These are phyloP conservation scores for Paramecium sexaurelia DNA, from an alignment of 73 alveolate species.

Conservation along the genomic window DNA sequence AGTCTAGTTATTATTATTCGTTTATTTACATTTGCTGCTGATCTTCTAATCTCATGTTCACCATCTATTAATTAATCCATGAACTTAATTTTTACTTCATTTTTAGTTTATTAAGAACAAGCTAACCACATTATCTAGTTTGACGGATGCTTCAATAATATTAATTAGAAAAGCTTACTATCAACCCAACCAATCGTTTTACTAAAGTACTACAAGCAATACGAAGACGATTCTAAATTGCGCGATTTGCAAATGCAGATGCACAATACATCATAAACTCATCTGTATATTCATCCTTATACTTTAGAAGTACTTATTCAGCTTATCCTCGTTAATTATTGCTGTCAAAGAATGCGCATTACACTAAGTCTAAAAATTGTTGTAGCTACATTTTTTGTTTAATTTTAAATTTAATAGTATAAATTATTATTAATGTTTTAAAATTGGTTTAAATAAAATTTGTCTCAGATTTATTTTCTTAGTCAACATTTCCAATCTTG, in stretches of 20 bases:
- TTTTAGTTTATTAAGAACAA: background rate
- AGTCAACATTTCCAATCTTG: too few relatives aligned
- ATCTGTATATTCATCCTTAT: constrained; percentile 19
- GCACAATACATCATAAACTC: background rate
- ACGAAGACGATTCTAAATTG: background rate
- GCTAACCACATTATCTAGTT: background rate
- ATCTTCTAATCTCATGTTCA: constrained; percentile 31
- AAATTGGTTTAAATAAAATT: background rate
- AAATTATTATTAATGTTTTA: background rate
- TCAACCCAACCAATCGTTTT: background rate
- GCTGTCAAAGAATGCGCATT: constrained; percentile 15
- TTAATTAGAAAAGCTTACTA: background rate
- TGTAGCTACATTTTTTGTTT: constrained; percentile 33
- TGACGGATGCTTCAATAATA: background rate
- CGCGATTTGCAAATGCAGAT: constrained; percentile 18
- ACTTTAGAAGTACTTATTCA: background rate
- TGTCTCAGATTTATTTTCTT: too few relatives aligned
- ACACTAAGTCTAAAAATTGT: background rate
- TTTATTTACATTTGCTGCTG: constrained; percentile 41
- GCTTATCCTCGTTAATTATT: background rate
- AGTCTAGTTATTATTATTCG: background rate
- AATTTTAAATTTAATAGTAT: background rate
- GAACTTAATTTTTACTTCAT: constrained; percentile 10
- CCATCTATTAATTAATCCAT: constrained; percentile 15
- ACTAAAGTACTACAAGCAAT: constrained; percentile 21